Percentiles rank a stretch among this genome's conserved stretches.
These are phyloP conservation scores for Echium plantagineum DNA, from an alignment of 257 asterid genomes.

Conservation along the genomic window DNA sequence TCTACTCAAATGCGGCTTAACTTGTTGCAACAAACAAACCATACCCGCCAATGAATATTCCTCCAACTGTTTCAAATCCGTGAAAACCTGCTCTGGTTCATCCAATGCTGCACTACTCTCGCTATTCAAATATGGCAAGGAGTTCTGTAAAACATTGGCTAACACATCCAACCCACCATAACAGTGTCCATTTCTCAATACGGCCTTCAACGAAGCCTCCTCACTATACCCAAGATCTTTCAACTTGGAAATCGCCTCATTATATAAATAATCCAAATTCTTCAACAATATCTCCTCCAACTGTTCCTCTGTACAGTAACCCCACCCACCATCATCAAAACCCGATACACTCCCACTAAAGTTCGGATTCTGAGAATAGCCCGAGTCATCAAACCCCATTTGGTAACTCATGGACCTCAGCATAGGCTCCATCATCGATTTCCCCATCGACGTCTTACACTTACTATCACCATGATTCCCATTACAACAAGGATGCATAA, in stretches of 20 bases:
- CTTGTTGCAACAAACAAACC: slow-evolving; percentile 80
- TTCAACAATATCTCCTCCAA: slow-evolving; percentile 57
- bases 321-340: slow-evolving; percentile 27
- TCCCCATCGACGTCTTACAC: slow-evolving; percentile 15
- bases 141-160: slow-evolving; percentile 62
- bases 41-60: slow-evolving; percentile 78
- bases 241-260: slow-evolving; percentile 50
- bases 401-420: slow-evolving; percentile 16
- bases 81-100: slow-evolving; percentile 36
- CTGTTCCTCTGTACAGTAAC: slow-evolving; percentile 35
- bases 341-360: slow-evolving; percentile 1
- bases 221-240: slow-evolving; percentile 57
- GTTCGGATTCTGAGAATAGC: slow-evolving; percentile 6
- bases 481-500: neutral
- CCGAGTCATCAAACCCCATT: slow-evolving; percentile 10
- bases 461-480: slow-evolving; percentile 7
- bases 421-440: slow-evolving; percentile 22
- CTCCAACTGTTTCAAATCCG: slow-evolving; percentile 66
- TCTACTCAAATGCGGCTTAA: slow-evolving; percentile 67
- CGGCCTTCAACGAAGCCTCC: slow-evolving; percentile 62
- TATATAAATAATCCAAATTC: slow-evolving; percentile 53
- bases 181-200: slow-evolving; percentile 61
- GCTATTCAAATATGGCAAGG: slow-evolving; percentile 54
- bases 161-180: slow-evolving; percentile 89
- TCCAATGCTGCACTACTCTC: slow-evolving; percentile 23